These are phyloP conservation scores for Coffea canephora DNA, from an alignment of 257 asterid species.

Conservation along the genomic window DNA sequence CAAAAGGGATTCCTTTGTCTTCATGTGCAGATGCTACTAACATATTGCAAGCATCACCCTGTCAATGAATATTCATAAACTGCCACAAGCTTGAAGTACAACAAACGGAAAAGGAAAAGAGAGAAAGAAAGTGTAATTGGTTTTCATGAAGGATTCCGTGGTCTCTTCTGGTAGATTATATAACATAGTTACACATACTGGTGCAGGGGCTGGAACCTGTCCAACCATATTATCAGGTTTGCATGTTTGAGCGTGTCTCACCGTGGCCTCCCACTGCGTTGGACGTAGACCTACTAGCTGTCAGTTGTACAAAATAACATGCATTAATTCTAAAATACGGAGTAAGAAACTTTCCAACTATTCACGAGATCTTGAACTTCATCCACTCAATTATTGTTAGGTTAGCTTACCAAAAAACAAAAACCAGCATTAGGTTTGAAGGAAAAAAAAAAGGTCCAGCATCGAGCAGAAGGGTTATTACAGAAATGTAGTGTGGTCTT, in stretches of 20 bases:
- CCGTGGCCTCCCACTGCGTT: constrained; percentile 27
- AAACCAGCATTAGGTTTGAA: too few species aligned
- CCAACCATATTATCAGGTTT: constrained; percentile 12
- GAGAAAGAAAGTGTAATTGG: not conserved
- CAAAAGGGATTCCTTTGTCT: not conserved
- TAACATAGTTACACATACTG: not conserved
- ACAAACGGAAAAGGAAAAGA: not conserved
- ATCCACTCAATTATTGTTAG: not conserved
- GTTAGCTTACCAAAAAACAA: too few species aligned
- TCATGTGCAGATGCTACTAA: constrained; percentile 5
- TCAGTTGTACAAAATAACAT: constrained; percentile 5
- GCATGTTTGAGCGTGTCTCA: constrained; percentile 46
- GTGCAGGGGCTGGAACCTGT: not conserved
- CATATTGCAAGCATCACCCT: constrained; percentile 7
- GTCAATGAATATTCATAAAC: not conserved
- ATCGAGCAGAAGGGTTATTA: not conserved
- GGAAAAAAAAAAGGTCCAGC: too few species aligned
- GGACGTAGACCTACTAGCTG: constrained; percentile 30
- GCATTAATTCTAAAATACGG: not conserved
- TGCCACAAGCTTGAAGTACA: not conserved
- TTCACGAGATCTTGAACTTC: not conserved
- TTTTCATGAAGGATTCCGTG: not conserved
- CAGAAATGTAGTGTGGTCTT: not conserved
- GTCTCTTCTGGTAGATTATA: not conserved
- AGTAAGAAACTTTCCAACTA: not conserved